Conservation (phyloP, 1,139 yeast species). For the Scheffersomyces titani region DNA sequence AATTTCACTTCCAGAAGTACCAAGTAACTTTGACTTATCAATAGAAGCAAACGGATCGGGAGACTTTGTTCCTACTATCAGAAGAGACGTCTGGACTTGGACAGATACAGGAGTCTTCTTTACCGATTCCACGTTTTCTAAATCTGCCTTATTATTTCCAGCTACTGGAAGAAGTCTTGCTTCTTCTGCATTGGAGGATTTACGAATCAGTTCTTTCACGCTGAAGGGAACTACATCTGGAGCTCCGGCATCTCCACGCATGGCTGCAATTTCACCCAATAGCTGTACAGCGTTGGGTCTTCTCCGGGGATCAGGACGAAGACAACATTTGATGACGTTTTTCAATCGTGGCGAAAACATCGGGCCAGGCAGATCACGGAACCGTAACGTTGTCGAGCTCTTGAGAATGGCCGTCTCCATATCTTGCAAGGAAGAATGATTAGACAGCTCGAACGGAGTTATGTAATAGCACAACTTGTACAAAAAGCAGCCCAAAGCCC, state of each 20-base stretch:
- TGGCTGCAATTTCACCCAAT: constrained; percentile 64
- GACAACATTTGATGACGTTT: constrained; percentile 59
- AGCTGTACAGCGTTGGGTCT: constrained; percentile 77
- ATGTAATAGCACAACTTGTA: constrained; percentile 78
- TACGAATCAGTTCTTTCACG: constrained; percentile 13
- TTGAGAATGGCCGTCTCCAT: constrained; percentile 42
- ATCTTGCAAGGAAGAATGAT: constrained; percentile 37
- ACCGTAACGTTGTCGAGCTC: constrained; percentile 32
- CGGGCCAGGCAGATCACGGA: constrained; percentile 40
- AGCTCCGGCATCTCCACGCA: constrained; percentile 52
- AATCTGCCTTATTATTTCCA: neutral
- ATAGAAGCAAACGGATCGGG: constrained; percentile 42
- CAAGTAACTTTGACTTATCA: constrained; percentile 33
- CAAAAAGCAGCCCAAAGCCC: constrained; percentile 82
- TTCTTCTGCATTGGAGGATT: constrained; percentile 2
- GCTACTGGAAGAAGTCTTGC: constrained; percentile 3
- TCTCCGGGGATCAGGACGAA: constrained; percentile 67
- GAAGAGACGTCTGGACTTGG: neutral
- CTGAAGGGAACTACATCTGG: constrained; percentile 53
- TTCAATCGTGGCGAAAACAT: constrained; percentile 49
- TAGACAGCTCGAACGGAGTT: constrained; percentile 79
- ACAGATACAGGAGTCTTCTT: neutral
- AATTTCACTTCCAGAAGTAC: neutral
- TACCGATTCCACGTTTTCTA: neutral
- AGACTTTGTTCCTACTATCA: constrained; percentile 3